These are phyloP conservation scores for Trypanosoma scelopori DNA, from an alignment of 208 protist genomes.

Conservation along the genomic window DNA sequence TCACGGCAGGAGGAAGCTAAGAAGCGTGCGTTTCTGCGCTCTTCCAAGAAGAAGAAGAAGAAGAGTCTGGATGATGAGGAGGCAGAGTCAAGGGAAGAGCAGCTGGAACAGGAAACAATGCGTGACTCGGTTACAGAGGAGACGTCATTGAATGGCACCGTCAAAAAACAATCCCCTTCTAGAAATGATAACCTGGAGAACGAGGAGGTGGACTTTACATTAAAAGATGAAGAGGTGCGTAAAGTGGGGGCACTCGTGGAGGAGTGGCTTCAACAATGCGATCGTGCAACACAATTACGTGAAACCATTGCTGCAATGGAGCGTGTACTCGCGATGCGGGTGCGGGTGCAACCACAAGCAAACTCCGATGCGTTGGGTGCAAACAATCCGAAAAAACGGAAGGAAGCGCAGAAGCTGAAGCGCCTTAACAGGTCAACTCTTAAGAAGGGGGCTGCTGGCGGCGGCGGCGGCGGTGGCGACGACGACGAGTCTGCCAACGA, in stretches of 20 bases:
- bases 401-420: conserved; percentile 37
- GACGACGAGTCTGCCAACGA: conserved; percentile 49
- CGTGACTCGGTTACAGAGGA: neutral
- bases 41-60: conserved; percentile 10
- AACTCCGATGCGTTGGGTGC: conserved; percentile 28
- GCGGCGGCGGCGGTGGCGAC: conserved; percentile 50
- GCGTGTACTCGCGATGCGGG: conserved; percentile 69
- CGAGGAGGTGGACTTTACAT: conserved; percentile 28
- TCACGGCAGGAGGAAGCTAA: conserved; percentile 52
- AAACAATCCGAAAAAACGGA: conserved; percentile 60
- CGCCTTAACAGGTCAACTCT: conserved; percentile 8
- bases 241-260: conserved; percentile 60
- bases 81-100: neutral
- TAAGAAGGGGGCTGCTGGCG: too few species aligned
- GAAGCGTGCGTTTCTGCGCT: conserved; percentile 47
- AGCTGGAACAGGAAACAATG: neutral
- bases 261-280: conserved; percentile 58
- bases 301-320: conserved; percentile 76
- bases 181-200: conserved; percentile 31
- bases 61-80: conserved; percentile 9
- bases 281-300: conserved; percentile 40
- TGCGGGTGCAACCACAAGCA: conserved; percentile 16
- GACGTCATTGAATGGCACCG: neutral
- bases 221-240: conserved; percentile 58
- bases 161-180: neutral